phyloP scores from a whole-genome alignment of 2,329 filamentous ascomycete genomes.

The Dothistroma septosporum region DNA sequence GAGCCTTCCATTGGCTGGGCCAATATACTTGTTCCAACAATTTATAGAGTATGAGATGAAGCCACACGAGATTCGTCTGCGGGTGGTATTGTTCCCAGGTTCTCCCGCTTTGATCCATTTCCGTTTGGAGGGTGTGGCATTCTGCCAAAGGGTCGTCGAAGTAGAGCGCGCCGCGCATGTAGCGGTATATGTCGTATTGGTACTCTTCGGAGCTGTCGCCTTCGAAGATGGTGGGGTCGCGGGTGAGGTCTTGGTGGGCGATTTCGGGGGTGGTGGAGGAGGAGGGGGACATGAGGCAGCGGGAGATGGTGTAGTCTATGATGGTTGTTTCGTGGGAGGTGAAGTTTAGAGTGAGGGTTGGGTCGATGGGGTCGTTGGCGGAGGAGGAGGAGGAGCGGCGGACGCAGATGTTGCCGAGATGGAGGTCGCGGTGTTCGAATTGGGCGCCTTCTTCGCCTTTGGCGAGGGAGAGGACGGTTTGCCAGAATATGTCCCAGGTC shows the following conservation, averaged over 20 bases:
- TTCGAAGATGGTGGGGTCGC: constrained; percentile 43
- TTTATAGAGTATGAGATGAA: constrained; percentile 57
- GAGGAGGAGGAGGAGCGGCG: constrained; percentile 9
- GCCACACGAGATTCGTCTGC: constrained; percentile 60
- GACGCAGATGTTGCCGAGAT: constrained; percentile 64
- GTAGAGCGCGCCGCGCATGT: constrained; percentile 44
- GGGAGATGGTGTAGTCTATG: constrained; percentile 65
- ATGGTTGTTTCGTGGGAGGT: constrained; percentile 59
- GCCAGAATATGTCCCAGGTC: constrained; percentile 64
- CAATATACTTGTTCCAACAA: constrained; percentile 45
- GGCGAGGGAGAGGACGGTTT: constrained; percentile 57
- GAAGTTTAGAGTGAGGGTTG: constrained; percentile 44
- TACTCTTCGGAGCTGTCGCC: constrained; percentile 48
- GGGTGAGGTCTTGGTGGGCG: constrained; percentile 48
- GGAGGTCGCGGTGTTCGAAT: constrained; percentile 65
- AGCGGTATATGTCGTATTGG: constrained; percentile 55
- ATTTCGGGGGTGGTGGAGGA: constrained; percentile 26
- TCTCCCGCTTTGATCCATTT: constrained; percentile 15
- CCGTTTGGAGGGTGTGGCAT: constrained; percentile 24
- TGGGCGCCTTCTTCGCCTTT: constrained; percentile 57
- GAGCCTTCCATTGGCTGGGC: constrained; percentile 27
- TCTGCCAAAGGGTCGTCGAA: constrained; percentile 41
- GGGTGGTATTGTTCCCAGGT: constrained; percentile 55
- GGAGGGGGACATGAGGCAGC: constrained; percentile 48
- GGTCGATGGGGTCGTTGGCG: constrained; percentile 20